A percentile compares a stretch with the other conserved stretches of the same genome.
These are phyloP conservation scores for Aspergillus tamarii DNA, from an alignment of 2,329 filamentous ascomycete species.

Conservation along the genomic window DNA sequence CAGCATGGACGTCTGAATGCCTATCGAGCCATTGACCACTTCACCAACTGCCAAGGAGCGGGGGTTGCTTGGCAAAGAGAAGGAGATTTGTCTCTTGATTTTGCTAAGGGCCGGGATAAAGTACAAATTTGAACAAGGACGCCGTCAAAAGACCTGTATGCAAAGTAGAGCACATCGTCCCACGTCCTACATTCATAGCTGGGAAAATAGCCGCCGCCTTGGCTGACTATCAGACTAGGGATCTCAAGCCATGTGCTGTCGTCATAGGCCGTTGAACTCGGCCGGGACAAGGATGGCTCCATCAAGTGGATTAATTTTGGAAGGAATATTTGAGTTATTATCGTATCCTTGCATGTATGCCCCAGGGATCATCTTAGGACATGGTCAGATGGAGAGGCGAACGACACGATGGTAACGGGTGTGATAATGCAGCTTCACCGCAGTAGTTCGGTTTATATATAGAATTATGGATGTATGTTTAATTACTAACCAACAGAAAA, in stretches of 20 bases:
- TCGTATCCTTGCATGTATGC: background rate
- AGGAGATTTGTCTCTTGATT: background rate
- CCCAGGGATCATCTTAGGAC: background rate
- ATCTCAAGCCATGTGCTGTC: background rate
- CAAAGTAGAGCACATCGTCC: background rate
- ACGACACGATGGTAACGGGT: background rate
- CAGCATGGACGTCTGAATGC: background rate
- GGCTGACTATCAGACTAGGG: background rate
- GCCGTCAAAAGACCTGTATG: background rate
- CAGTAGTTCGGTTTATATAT: background rate
- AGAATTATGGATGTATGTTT: background rate
- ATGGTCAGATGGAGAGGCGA: background rate
- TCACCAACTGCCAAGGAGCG: background rate
- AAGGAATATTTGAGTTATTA: background rate
- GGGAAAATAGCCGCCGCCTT: background rate
- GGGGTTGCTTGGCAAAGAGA: background rate
- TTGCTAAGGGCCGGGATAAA: background rate
- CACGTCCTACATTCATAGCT: background rate
- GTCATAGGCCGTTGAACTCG: background rate
- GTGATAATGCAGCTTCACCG: slow-evolving; percentile 6
- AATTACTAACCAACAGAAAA: background rate
- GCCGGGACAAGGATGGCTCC: background rate
- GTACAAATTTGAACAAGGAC: background rate
- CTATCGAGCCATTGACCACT: background rate
- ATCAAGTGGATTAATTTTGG: background rate